Base-by-base conservation (phyloP, 768 basidiomycete genomes). In the Artomyces pyxidatus region DNA sequence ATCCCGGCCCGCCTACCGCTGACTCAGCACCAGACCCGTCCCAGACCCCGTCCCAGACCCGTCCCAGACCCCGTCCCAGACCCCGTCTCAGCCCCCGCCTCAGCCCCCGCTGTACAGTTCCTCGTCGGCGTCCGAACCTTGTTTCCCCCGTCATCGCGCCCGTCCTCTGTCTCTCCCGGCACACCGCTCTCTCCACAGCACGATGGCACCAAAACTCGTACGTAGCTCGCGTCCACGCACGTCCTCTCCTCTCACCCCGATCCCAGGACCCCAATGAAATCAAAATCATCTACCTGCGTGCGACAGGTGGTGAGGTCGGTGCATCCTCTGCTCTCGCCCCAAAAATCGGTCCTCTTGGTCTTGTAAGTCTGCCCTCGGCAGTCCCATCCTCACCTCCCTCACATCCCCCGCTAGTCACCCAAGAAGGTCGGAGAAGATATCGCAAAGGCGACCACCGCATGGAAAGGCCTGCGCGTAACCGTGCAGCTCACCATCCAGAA, bases 391-490 rank as follows among this genome's bases (percentile, higher is more conserved):
- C 23, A 21, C 22, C 45, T 29, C 45, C 32, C 10, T 57, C 64
- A 28, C 29, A 44, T 16, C 45, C 17, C 23, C 2, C 21, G 49
- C 43, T 59, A 98, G 96, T 97, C 96, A 51, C 96, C 96, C 61
- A 99, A 99, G 78, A 98, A 98, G 77, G 96, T 99, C 71, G 96
- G 96, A 73, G 96, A 99, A 90, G 96, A 99, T 73, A 99, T 99
- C 67, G 96, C 96, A 61, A 99, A 99, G 71, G 95, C 95, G 50
- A 99, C 96, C 52, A 80, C 83, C 42, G 85, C 84, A 67, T 99
- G 96, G 96, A 99, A 99, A 73, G 96, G 96, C 75, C 90, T 98
- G 66, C 91, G 94, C 54, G 95, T 99, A 51, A 98, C 96, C 58
- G 93, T 98, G 58, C 92, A 97, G 71, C 82, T 98, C 53, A 98